phyloP scores from a whole-genome alignment of 2,329 filamentous ascomycete genomes.

The Fusarium sp. region DNA sequence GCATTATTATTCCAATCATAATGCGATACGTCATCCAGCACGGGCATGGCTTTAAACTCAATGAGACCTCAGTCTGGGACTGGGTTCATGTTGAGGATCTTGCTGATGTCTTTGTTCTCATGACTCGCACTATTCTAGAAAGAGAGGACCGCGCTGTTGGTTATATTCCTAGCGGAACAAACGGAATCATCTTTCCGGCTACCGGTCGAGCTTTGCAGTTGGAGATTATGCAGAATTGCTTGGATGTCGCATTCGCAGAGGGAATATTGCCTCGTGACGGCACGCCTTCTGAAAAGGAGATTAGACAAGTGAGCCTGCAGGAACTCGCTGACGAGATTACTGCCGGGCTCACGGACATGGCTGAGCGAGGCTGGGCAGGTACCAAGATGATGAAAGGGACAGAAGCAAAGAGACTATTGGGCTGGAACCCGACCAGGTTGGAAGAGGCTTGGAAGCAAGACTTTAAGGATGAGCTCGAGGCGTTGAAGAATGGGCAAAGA shows the following conservation, averaged over 20 bases:
- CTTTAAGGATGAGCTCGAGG: neutral
- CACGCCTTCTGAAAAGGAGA: neutral
- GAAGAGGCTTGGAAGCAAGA: neutral
- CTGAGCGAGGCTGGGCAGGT: neutral
- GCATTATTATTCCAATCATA: neutral
- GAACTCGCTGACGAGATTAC: neutral
- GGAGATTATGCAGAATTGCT: neutral
- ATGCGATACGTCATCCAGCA: neutral
- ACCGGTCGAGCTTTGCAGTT: neutral
- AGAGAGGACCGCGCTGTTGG: neutral
- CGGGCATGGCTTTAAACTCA: neutral
- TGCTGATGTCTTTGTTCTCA: neutral
- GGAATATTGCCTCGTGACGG: neutral
- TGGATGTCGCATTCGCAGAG: neutral
- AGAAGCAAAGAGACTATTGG: neutral
- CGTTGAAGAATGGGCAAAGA: neutral
- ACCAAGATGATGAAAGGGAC: neutral
- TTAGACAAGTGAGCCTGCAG: neutral
- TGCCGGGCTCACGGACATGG: neutral
- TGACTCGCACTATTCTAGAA: neutral
- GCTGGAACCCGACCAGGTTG: neutral
- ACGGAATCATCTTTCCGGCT: neutral
- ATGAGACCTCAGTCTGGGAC: neutral
- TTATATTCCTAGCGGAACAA: neutral
- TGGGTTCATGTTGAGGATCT: neutral